A percentile compares a stretch with the other conserved stretches of the same genome.
phyloP scores from a whole-genome alignment of 2,329 filamentous ascomycete species.

The Monosporascus sp. region DNA sequence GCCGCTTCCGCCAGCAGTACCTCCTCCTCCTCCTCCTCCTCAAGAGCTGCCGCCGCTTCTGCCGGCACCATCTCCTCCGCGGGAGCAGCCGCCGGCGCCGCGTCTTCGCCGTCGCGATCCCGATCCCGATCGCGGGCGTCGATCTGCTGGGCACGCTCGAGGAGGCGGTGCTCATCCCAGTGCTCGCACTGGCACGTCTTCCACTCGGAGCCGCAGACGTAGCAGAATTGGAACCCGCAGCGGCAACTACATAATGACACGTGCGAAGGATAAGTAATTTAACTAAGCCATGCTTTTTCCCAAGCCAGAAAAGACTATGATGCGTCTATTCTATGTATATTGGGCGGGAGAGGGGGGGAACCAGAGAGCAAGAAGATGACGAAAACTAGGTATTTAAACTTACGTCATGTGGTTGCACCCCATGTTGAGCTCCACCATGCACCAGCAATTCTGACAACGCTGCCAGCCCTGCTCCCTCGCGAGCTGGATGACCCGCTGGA shows the following conservation, averaged over 20 bases:
- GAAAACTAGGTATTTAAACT: conserved; percentile 19
- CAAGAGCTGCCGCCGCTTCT: no score
- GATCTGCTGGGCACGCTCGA: conserved; percentile 4
- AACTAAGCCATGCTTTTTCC: neutral
- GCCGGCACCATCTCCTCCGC: no score
- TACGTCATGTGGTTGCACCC: conserved; percentile 56
- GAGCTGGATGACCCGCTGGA: conserved; percentile 34
- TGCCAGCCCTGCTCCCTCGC: conserved; percentile 45
- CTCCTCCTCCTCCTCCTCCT: neutral
- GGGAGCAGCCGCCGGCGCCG: no score
- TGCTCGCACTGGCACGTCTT: conserved; percentile 37
- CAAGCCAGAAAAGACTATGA: neutral
- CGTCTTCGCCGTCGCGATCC: neutral
- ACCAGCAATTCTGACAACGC: conserved; percentile 39
- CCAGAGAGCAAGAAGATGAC: neutral
- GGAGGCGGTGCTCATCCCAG: conserved; percentile 28
- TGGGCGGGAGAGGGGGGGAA: neutral
- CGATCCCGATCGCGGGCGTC: neutral
- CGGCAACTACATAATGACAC: conserved; percentile 31
- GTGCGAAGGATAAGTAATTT: neutral
- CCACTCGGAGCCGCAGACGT: conserved; percentile 12
- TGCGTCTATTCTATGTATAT: no score
- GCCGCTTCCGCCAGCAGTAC: neutral
- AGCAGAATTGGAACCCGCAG: conserved; percentile 37
- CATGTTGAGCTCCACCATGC: conserved; percentile 41